Percentiles rank a stretch among this genome's conserved stretches.
Conservation (phyloP, 208 protist species). For the Trypanosoma lewisi region DNA sequence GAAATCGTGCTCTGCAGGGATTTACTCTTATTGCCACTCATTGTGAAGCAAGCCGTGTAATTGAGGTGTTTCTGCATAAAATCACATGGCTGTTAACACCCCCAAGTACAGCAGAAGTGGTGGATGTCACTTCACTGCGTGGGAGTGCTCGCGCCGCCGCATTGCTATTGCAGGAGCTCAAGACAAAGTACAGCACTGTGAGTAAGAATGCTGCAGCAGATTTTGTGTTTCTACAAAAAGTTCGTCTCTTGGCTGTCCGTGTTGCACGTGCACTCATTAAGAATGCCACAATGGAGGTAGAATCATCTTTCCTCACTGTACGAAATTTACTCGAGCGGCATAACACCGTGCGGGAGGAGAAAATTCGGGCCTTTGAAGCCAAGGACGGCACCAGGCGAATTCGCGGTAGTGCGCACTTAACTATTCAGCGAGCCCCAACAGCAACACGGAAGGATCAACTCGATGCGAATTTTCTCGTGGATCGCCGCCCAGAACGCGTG, state of each 20-base stretch:
- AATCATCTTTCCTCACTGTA: slow-evolving; percentile 61
- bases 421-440: slow-evolving; percentile 52
- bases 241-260: slow-evolving; percentile 72
- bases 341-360: slow-evolving; percentile 75
- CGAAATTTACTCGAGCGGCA: slow-evolving; percentile 60
- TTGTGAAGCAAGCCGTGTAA: slow-evolving; percentile 59
- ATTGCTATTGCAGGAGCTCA: slow-evolving; percentile 65
- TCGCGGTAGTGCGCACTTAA: slow-evolving; percentile 69
- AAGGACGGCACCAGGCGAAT: slow-evolving; percentile 87
- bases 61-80: slow-evolving; percentile 75
- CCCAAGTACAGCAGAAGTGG: slow-evolving; percentile 32
- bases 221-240: slow-evolving; percentile 83
- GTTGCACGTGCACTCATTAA: slow-evolving; percentile 83
- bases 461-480: slow-evolving; percentile 76
- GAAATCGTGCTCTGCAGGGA: slow-evolving; percentile 78
- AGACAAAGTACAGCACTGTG: slow-evolving; percentile 70
- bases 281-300: slow-evolving; percentile 83
- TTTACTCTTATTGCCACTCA: slow-evolving; percentile 82
- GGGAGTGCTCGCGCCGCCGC: slow-evolving; percentile 64
- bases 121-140: slow-evolving; percentile 38
- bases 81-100: slow-evolving; percentile 88
- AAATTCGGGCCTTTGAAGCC: slow-evolving; percentile 81
- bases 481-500: slow-evolving; percentile 69
- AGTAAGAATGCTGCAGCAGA: slow-evolving; percentile 75
- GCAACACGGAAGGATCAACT: slow-evolving; percentile 55